Evolutionary conservation across 306 rosid genomes (phyloP).

Genomic region (Abrus pulchellus): DNA sequence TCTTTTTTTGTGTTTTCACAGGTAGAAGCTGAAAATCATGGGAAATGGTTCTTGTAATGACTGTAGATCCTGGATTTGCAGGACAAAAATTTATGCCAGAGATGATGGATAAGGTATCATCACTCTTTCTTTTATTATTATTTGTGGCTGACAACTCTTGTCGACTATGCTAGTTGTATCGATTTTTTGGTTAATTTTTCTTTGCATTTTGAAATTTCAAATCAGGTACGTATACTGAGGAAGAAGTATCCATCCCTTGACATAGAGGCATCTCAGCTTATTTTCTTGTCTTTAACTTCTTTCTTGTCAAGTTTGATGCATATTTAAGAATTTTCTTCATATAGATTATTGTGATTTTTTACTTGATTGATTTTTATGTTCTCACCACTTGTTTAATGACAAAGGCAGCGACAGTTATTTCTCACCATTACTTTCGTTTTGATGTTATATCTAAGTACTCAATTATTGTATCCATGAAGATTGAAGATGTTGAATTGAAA

Average conservation of each 20-base stretch:
- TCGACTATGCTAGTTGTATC: conserved; percentile 8
- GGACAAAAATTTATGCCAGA: conserved; percentile 96
- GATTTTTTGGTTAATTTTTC: conserved; percentile 23
- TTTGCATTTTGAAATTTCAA: conserved; percentile 8
- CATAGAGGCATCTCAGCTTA: conserved; percentile 71
- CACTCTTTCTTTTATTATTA: conserved; percentile 20
- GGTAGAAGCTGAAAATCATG: conserved; percentile 90
- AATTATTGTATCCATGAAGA: conserved; percentile 30
- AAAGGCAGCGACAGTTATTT: background rate
- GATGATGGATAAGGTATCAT: conserved; percentile 86
- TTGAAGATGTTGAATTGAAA: conserved; percentile 25
- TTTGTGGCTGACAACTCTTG: conserved; percentile 35
- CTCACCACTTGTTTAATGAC: conserved; percentile 4
- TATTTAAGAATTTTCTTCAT: conserved; percentile 11
- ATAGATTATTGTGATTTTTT: conserved; percentile 8
- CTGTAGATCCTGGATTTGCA: conserved; percentile 99
- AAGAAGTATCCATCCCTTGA: conserved; percentile 92
- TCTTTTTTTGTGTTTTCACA: conserved; percentile 42
- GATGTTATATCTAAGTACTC: background rate
- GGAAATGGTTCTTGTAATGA: conserved; percentile 99
- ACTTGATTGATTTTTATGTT: conserved; percentile 34
- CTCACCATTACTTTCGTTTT: conserved; percentile 13
- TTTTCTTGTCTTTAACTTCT: conserved; percentile 30
- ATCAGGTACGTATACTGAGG: conserved; percentile 81
- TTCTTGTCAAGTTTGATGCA: conserved; percentile 19